Percentiles rank a stretch among this genome's conserved stretches.
Conservation (phyloP, 2,329 filamentous ascomycete species). For the Tolypocladium paradoxum region DNA sequence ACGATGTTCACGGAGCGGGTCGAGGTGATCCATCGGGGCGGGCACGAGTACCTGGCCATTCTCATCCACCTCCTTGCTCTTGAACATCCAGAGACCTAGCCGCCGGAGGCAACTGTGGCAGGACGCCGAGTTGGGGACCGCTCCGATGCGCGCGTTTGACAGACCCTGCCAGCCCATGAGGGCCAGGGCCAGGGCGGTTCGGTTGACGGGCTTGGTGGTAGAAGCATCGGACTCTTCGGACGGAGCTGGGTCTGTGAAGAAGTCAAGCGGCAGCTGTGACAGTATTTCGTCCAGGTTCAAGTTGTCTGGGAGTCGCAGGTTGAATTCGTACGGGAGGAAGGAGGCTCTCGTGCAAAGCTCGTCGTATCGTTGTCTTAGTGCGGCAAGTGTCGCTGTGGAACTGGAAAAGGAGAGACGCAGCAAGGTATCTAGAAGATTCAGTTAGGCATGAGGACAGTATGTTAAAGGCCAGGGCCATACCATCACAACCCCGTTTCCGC, state of each 20-base stretch:
- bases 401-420: conserved; percentile 54
- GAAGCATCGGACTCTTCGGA: conserved; percentile 16
- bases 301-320: conserved; percentile 43
- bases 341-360: conserved; percentile 44
- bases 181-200: conserved; percentile 56
- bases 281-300: conserved; percentile 41
- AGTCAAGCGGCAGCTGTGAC: conserved; percentile 38
- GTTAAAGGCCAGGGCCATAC: conserved; percentile 29
- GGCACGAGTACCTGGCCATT: conserved; percentile 42
- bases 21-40: conserved; percentile 55
- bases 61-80: conserved; percentile 55
- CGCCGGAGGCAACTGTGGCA: conserved; percentile 83
- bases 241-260: conserved; percentile 38
- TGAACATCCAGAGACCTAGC: conserved; percentile 90
- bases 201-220: conserved; percentile 31
- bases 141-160: conserved; percentile 39
- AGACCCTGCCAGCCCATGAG: conserved; percentile 69
- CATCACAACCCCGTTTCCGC: conserved; percentile 79
- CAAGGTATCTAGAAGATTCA: conserved; percentile 36
- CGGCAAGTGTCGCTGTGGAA: conserved; percentile 44
- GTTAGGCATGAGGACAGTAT: neutral
- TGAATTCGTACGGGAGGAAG: conserved; percentile 51
- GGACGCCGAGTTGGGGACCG: conserved; percentile 61
- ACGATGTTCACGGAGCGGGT: conserved; percentile 62
- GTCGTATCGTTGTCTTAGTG: conserved; percentile 53